Conservation (phyloP, 2,329 filamentous ascomycete species). For the Sclerotinia spermophila region DNA sequence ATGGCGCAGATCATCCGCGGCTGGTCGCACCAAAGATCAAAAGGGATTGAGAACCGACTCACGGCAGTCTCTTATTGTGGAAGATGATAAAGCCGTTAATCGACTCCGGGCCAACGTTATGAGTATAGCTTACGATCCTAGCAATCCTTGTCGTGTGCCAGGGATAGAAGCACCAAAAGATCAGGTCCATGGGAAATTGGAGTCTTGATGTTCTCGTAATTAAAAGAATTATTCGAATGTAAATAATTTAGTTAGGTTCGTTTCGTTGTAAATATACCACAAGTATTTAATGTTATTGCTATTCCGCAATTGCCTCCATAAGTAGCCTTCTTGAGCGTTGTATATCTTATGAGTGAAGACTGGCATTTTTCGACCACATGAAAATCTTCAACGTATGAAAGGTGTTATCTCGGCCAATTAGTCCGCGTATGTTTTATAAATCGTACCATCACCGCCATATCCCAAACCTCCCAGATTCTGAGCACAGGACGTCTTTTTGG, state of each 20-base stretch:
- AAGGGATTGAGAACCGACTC: not conserved
- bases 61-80: conserved; percentile 5
- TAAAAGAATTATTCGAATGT: not conserved
- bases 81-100: not conserved
- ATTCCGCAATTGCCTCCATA: not conserved
- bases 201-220: not conserved
- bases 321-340: not conserved
- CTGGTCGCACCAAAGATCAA: not conserved
- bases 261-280: not conserved
- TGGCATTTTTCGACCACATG: too few relatives aligned
- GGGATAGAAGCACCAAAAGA: not conserved
- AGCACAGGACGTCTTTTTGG: rapidly evolving
- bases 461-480: rapidly evolving
- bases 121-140: conserved; percentile 6
- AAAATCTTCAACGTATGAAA: not conserved
- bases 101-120: not conserved
- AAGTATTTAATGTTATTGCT: not conserved
- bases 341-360: too few relatives aligned
- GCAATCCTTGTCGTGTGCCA: conserved; percentile 4
- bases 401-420: not conserved
- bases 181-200: not conserved
- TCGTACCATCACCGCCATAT: not conserved
- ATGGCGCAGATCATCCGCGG: conserved; percentile 4
- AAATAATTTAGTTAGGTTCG: not conserved
- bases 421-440: not conserved